Conservation (phyloP, 2,329 filamentous ascomycete genomes). For the Colletotrichum abscissum region DNA sequence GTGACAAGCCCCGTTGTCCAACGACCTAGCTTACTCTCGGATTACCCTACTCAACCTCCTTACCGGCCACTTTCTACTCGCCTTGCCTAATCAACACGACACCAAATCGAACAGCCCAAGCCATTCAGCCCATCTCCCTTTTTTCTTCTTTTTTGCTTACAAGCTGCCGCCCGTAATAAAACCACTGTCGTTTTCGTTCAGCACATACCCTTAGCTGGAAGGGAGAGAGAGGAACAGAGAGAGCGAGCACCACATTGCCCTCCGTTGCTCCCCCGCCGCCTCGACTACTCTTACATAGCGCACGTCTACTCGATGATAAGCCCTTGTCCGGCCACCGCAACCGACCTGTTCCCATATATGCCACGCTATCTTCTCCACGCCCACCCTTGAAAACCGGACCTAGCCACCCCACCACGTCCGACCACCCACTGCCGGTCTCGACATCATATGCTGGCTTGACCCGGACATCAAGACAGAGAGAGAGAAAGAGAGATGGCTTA, state of each 20-base stretch:
- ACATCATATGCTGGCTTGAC: neutral
- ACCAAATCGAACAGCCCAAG: neutral
- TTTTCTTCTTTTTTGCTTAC: conserved; percentile 13
- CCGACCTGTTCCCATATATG: neutral
- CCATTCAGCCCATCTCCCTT: neutral
- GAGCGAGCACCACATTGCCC: neutral
- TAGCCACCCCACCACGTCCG: neutral
- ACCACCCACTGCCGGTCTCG: neutral
- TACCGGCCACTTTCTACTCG: neutral
- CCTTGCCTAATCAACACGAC: neutral
- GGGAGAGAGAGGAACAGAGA: neutral
- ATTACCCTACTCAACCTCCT: neutral
- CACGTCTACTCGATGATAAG: conserved; percentile 3
- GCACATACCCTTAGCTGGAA: neutral
- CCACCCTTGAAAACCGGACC: neutral
- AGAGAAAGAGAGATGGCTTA: conserved; percentile 23
- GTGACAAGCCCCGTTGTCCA: neutral
- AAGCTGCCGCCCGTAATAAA: neutral
- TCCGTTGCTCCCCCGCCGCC: neutral
- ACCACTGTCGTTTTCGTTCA: conserved; percentile 18
- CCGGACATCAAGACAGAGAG: neutral
- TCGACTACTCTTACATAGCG: neutral
- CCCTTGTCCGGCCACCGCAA: neutral
- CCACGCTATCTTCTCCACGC: neutral
- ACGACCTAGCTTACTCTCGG: neutral